Evolutionary conservation across 176 grass and related monocot genomes (phyloP).

Genomic region (Carex parvula): DNA sequence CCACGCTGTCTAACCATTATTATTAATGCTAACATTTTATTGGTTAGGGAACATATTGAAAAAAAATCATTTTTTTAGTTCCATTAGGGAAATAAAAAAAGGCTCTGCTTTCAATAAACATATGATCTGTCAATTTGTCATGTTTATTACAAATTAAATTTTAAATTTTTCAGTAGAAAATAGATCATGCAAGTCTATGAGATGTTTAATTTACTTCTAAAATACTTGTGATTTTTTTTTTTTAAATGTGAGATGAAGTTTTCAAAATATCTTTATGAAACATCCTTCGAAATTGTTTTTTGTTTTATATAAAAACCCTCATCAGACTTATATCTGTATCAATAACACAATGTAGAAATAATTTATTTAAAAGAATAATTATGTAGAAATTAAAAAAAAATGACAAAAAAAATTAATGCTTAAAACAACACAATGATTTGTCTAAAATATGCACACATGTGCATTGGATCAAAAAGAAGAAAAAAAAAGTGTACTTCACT

Average conservation of each 20-base stretch:
- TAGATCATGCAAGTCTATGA: too few relatives aligned
- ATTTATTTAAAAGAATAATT: background rate
- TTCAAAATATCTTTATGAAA: background rate
- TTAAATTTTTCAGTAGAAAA: too few relatives aligned
- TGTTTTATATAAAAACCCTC: too few relatives aligned
- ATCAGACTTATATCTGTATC: too few relatives aligned
- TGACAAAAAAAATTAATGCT: background rate
- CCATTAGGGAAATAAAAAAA: background rate
- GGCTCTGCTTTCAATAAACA: background rate
- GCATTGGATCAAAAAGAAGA: conserved; percentile 9
- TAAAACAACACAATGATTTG: background rate
- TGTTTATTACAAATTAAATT: background rate
- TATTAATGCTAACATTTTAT: background rate
- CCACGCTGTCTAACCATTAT: conserved; percentile 1
- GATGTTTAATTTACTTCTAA: background rate
- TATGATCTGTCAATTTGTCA: too few relatives aligned
- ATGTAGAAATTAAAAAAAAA: background rate
- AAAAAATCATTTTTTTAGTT: background rate
- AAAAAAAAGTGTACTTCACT: conserved; percentile 19
- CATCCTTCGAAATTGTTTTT: background rate
- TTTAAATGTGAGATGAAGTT: too few relatives aligned
- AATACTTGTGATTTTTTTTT: background rate
- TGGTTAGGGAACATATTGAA: background rate
- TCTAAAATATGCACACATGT: conserved; percentile 10
- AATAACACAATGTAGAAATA: background rate